These are phyloP conservation scores for Cantharellus anzutake DNA, from an alignment of 768 basidiomycete genomes.

Conservation along the genomic window DNA sequence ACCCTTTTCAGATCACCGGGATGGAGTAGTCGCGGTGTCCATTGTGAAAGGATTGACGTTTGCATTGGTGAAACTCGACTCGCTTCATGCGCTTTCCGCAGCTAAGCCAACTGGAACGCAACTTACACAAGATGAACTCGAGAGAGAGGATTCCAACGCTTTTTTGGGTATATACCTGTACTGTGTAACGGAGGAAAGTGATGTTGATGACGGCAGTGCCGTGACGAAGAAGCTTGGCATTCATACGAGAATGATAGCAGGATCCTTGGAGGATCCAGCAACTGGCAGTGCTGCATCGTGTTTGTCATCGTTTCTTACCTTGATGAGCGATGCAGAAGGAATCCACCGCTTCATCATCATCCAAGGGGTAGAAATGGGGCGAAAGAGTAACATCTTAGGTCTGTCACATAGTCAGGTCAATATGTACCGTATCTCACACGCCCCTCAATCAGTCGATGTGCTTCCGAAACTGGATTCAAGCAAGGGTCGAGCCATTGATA, in stretches of 20 bases:
- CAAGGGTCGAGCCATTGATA: not conserved
- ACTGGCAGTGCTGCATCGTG: not conserved
- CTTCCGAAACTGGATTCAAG: not conserved
- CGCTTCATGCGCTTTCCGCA: not conserved
- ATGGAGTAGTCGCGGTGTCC: not conserved
- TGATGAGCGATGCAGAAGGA: not conserved
- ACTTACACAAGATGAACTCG: not conserved
- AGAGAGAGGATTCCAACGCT: not conserved
- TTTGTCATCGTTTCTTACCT: not conserved
- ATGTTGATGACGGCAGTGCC: not conserved
- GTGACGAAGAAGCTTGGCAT: not conserved
- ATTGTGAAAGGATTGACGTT: not conserved
- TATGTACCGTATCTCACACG: not conserved
- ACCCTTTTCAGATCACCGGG: not conserved
- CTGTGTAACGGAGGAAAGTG: not conserved
- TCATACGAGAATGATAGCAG: not conserved
- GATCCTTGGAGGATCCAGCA: not conserved
- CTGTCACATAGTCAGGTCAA: not conserved
- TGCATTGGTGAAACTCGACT: not conserved
- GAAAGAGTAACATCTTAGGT: not conserved
- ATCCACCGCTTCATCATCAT: not conserved
- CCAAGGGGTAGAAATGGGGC: not conserved
- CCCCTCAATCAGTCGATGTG: not conserved
- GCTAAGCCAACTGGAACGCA: not conserved
- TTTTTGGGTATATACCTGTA: not conserved